Conservation (phyloP, 148 eudicot genomes). For the Tetragonia tetragonoides region DNA sequence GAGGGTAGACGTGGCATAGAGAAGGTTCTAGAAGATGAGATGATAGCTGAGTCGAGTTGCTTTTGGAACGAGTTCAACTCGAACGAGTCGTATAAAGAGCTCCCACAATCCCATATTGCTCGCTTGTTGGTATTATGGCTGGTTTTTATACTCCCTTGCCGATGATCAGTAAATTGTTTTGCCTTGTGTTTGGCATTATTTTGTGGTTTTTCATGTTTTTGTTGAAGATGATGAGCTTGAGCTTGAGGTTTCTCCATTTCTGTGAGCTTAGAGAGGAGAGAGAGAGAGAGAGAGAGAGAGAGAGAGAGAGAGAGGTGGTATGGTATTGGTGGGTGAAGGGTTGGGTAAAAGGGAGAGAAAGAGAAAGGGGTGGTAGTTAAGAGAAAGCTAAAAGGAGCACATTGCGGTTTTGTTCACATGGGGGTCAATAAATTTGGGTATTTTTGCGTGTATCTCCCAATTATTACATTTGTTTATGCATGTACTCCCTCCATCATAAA, state of each 20-base stretch:
- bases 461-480: too few relatives aligned
- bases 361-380: conserved; percentile 5
- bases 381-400: conserved; percentile 3
- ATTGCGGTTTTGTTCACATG: conserved; percentile 11
- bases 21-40: conserved; percentile 46
- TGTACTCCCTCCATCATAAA: too few relatives aligned
- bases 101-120: conserved; percentile 73
- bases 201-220: too few relatives aligned
- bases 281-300: too few relatives aligned
- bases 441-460: too few relatives aligned
- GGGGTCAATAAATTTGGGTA: conserved; percentile 8
- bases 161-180: too few relatives aligned
- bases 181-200: too few relatives aligned
- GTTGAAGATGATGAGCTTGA: too few relatives aligned
- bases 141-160: too few relatives aligned
- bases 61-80: conserved; percentile 64
- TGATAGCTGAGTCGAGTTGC: conserved; percentile 71
- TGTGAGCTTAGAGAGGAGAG: too few relatives aligned
- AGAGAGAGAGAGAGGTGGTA: too few relatives aligned
- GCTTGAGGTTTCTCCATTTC: too few relatives aligned
- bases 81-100: conserved; percentile 84
- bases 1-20: conserved; percentile 87
- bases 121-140: not conserved
- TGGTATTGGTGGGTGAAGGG: not conserved
- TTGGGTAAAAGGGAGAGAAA: not conserved